These are phyloP conservation scores for Turnera subulata DNA, from an alignment of 345 rosid species.

Conservation along the genomic window DNA sequence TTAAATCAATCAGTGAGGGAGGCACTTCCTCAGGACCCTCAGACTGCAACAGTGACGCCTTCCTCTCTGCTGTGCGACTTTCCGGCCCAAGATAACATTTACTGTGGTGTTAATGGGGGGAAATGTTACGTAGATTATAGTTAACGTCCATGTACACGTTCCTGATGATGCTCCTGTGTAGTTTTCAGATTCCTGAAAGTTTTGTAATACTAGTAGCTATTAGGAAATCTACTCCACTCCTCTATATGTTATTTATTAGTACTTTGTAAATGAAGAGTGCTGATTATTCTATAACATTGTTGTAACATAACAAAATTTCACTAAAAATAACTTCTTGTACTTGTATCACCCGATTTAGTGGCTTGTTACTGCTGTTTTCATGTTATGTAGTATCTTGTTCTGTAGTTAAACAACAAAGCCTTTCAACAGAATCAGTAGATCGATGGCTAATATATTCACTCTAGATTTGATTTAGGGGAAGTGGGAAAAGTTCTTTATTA, in stretches of 20 bases:
- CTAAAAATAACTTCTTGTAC: not conserved
- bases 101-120: too few relatives aligned
- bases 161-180: slow-evolving; percentile 7
- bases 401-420: too few relatives aligned
- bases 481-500: too few relatives aligned
- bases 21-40: slow-evolving; percentile 75
- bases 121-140: not conserved
- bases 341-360: not conserved
- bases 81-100: slow-evolving; percentile 85
- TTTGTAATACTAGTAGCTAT: slow-evolving; percentile 19
- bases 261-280: not conserved
- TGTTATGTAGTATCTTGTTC: not conserved
- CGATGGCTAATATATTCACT: too few relatives aligned
- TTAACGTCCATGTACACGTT: not conserved
- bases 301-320: not conserved
- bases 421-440: too few relatives aligned
- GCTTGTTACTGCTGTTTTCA: not conserved
- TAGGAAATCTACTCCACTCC: not conserved
- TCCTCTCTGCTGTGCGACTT: slow-evolving; percentile 71
- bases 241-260: too few relatives aligned
- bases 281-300: not conserved
- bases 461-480: too few relatives aligned
- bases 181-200: slow-evolving; percentile 4
- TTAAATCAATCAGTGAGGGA: slow-evolving; percentile 49
- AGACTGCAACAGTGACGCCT: slow-evolving; percentile 62